A percentile compares a stretch with the other conserved stretches of the same genome.
Conservation (phyloP, 768 basidiomycete species). For the Suillus subluteus region DNA sequence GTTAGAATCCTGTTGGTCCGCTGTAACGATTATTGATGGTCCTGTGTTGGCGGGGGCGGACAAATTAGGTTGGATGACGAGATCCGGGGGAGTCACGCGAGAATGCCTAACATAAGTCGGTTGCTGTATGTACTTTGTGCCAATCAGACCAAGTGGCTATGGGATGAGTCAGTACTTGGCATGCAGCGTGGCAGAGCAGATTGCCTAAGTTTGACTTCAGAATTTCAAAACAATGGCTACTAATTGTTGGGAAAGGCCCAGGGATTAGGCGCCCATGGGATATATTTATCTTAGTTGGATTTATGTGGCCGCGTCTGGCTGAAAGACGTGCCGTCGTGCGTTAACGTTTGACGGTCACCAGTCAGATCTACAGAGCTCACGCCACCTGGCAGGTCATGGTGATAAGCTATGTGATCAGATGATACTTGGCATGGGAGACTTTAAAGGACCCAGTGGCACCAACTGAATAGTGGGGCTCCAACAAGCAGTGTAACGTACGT, state of each 20-base stretch:
- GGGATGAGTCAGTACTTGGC: neutral
- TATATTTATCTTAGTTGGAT: neutral
- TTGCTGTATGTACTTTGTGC: neutral
- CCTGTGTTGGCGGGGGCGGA: neutral
- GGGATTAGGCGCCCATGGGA: neutral
- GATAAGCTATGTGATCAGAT: neutral
- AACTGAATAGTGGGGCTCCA: neutral
- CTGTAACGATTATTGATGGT: neutral
- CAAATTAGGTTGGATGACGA: neutral
- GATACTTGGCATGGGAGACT: neutral
- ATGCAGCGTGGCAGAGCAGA: neutral
- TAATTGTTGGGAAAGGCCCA: neutral
- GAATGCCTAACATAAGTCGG: neutral
- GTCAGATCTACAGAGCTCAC: neutral
- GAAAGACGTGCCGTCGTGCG: neutral
- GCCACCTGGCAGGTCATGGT: neutral
- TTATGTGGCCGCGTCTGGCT: neutral
- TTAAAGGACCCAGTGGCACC: neutral
- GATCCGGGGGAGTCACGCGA: neutral
- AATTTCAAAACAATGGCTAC: neutral
- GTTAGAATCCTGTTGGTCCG: neutral
- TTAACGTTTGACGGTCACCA: neutral
- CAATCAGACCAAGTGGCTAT: neutral
- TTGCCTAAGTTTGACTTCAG: neutral
- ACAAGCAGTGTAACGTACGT: neutral